Percentiles rank a stretch among this genome's conserved stretches.
phyloP scores from a whole-genome alignment of 2,329 filamentous ascomycete species.

The Cordyceps farinosa region DNA sequence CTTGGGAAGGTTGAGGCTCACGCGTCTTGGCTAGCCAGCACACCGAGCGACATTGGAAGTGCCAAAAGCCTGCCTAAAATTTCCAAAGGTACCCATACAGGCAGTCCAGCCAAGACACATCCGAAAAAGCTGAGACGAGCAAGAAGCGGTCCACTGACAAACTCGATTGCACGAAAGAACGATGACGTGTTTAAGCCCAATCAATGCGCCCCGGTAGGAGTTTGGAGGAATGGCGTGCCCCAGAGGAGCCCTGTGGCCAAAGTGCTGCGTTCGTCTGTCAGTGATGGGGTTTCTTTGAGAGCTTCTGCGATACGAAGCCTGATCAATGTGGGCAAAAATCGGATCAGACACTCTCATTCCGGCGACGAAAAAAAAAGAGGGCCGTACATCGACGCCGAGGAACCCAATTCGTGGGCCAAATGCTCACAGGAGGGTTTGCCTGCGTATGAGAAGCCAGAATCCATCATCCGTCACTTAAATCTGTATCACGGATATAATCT shows the following conservation, averaged over 20 bases:
- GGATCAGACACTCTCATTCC: not conserved
- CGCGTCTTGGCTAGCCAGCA: not conserved
- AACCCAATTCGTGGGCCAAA: not conserved
- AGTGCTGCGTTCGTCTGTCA: conserved; percentile 11
- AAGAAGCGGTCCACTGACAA: conserved; percentile 7
- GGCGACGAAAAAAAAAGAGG: not conserved
- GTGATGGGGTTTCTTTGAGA: conserved; percentile 13
- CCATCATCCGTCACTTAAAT: conserved; percentile 10
- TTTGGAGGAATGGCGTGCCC: conserved; percentile 12
- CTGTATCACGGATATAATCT: conserved; percentile 5
- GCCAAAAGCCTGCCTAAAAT: conserved; percentile 17
- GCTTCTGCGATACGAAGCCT: conserved; percentile 14
- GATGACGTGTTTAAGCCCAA: conserved; percentile 2
- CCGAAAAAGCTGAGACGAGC: conserved; percentile 3
- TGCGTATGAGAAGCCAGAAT: not conserved
- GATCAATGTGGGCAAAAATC: conserved; percentile 11
- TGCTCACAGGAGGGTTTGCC: conserved; percentile 3
- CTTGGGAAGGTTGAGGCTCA: not conserved
- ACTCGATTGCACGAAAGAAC: not conserved
- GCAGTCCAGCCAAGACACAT: not conserved
- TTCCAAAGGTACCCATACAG: not conserved
- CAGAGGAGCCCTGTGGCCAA: conserved; percentile 13
- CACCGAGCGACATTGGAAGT: not conserved
- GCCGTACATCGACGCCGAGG: not conserved
- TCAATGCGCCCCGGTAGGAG: not conserved